These are phyloP conservation scores for Cyclotella distinguenda DNA, from an alignment of 108 stramenopile species.

Conservation along the genomic window DNA sequence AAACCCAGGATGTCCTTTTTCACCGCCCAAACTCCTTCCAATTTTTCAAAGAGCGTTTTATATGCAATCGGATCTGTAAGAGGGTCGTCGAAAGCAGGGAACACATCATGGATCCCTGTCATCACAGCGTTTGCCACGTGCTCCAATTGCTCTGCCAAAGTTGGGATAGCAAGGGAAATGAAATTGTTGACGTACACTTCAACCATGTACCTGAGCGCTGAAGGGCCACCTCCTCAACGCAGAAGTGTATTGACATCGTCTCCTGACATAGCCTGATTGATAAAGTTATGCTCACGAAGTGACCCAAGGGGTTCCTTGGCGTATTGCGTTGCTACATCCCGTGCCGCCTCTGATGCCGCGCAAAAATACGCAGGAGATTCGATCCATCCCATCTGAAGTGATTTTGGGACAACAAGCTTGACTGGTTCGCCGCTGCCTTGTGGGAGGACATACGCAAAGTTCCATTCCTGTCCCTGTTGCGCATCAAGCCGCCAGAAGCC, in stretches of 20 bases:
- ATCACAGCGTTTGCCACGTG: constrained; percentile 10
- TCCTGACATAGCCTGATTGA: background rate
- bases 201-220: background rate
- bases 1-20: constrained; percentile 28
- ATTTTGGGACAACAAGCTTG: background rate
- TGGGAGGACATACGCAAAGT: background rate
- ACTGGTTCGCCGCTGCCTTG: background rate
- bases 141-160: background rate
- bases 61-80: constrained; percentile 39
- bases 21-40: constrained; percentile 3
- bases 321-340: background rate
- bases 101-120: constrained; percentile 28
- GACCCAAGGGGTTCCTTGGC: background rate
- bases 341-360: constrained; percentile 14
- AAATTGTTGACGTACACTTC: constrained; percentile 46
- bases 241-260: background rate
- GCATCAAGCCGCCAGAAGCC: constrained; percentile 9
- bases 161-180: constrained; percentile 14
- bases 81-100: constrained; percentile 1
- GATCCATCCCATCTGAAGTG: constrained; percentile 8
- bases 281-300: background rate
- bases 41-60: constrained; percentile 49
- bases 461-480: constrained; percentile 12
- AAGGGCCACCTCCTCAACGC: too few relatives aligned
- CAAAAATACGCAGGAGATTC: constrained; percentile 4